These are phyloP conservation scores for Allomyces arbusculus DNA, from an alignment of 192 early-diverging fungal species.

Conservation along the genomic window DNA sequence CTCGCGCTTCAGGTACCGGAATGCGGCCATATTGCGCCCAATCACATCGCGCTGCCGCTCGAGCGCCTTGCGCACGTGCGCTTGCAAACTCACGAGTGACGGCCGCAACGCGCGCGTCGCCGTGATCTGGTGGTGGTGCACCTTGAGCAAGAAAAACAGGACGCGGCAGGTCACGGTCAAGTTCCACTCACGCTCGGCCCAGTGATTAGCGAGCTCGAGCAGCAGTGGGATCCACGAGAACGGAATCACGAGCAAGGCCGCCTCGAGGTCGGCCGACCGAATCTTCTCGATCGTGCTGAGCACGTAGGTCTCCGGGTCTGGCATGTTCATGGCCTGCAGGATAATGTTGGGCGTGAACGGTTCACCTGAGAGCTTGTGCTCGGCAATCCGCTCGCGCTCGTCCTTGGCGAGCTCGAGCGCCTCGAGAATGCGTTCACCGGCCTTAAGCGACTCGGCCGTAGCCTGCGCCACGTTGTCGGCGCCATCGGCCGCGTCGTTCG, in stretches of 20 bases:
- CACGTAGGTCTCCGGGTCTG: slow-evolving; percentile 59
- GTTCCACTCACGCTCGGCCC: slow-evolving; percentile 69
- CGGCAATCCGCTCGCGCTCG: slow-evolving; percentile 28
- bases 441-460: slow-evolving; percentile 86
- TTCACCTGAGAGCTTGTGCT: slow-evolving; percentile 1
- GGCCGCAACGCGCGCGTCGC: slow-evolving; percentile 57
- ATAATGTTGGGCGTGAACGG: slow-evolving; percentile 27
- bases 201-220: slow-evolving; percentile 46
- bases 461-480: slow-evolving; percentile 45
- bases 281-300: slow-evolving; percentile 56
- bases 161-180: slow-evolving; percentile 58
- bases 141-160: slow-evolving; percentile 61
- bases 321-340: slow-evolving; percentile 34
- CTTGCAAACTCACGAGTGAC: slow-evolving; percentile 48
- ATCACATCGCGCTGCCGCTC: slow-evolving; percentile 56
- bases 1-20: slow-evolving; percentile 52
- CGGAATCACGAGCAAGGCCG: slow-evolving; percentile 71
- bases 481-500: slow-evolving; percentile 17
- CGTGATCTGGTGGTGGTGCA: slow-evolving; percentile 77
- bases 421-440: slow-evolving; percentile 83
- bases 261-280: slow-evolving; percentile 66
- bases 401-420: slow-evolving; percentile 76
- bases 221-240: slow-evolving; percentile 60
- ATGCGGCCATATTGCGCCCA: slow-evolving; percentile 75
- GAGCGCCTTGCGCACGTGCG: slow-evolving; percentile 37